A percentile compares a stretch with the other conserved stretches of the same genome.
Evolutionary conservation across 2,329 filamentous ascomycete species (phyloP).

Genomic region (Pestalotiopsis sp.): DNA sequence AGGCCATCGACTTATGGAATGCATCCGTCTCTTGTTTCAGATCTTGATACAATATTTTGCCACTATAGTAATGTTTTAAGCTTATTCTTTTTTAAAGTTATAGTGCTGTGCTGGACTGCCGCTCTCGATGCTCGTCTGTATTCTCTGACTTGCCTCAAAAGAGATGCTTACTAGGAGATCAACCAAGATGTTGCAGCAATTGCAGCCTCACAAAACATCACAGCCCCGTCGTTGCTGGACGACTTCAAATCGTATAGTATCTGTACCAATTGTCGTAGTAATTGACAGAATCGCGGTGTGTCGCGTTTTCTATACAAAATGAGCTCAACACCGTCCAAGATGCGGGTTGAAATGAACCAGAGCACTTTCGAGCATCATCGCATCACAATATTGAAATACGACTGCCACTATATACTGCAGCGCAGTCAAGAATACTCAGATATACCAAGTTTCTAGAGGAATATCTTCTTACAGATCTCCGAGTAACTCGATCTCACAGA

Average conservation of each 20-base stretch:
- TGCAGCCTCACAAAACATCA: neutral
- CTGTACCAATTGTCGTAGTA: neutral
- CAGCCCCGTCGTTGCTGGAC: neutral
- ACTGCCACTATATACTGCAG: neutral
- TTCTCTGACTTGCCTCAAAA: too few species aligned
- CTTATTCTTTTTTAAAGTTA: neutral
- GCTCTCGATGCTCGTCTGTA: neutral
- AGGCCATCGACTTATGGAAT: neutral
- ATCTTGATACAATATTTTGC: neutral
- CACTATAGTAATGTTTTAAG: neutral
- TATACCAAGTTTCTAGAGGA: neutral
- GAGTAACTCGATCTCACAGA: neutral
- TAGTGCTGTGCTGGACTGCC: neutral
- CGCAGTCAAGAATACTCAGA: neutral
- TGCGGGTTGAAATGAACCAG: neutral
- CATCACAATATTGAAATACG: neutral
- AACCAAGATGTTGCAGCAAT: neutral
- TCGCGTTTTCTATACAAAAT: neutral
- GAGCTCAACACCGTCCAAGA: neutral
- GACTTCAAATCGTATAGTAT: neutral
- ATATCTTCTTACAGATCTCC: neutral
- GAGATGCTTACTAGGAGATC: slow-evolving; percentile 6
- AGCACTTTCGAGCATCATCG: neutral
- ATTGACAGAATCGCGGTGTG: neutral
- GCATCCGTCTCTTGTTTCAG: neutral